A percentile compares a stretch with the other conserved stretches of the same genome.
These are phyloP conservation scores for Physcia stellaris DNA, from an alignment of 495 filamentous ascomycete genomes.

Conservation along the genomic window DNA sequence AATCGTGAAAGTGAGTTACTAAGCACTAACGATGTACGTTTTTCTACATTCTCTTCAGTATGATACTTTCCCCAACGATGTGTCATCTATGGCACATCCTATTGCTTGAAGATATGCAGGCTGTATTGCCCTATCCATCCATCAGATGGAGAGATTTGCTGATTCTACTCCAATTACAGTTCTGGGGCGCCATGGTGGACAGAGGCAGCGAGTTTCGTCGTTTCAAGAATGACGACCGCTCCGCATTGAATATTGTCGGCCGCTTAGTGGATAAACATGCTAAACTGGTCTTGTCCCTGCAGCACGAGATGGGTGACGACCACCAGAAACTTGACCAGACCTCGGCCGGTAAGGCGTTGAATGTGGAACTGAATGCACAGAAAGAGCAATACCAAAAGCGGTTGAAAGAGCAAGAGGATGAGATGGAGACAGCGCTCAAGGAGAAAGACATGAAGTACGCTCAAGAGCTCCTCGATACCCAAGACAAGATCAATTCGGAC, in stretches of 20 bases:
- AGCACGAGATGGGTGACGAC: slow-evolving; percentile 10
- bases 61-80: too few species aligned
- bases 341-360: slow-evolving; percentile 1
- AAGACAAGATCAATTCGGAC: not conserved
- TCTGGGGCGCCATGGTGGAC: slow-evolving; percentile 25
- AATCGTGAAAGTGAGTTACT: slow-evolving; percentile 22
- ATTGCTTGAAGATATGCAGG: too few species aligned
- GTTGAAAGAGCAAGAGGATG: not conserved
- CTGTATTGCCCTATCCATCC: too few species aligned
- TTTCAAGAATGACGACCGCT: slow-evolving; percentile 18
- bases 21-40: slow-evolving; percentile 13
- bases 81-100: too few species aligned
- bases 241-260: slow-evolving; percentile 18
- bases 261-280: not conserved
- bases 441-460: not conserved
- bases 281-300: slow-evolving; percentile 1
- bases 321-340: slow-evolving; percentile 7
- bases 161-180: too few species aligned
- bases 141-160: too few species aligned
- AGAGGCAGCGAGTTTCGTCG: slow-evolving; percentile 15
- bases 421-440: not conserved
- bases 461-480: not conserved
- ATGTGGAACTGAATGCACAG: not conserved
- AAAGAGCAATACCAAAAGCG: not conserved
- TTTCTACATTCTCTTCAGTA: too few species aligned